Evolutionary conservation across 345 rosid genomes (phyloP).

Genomic region (Raphanus sativus): DNA sequence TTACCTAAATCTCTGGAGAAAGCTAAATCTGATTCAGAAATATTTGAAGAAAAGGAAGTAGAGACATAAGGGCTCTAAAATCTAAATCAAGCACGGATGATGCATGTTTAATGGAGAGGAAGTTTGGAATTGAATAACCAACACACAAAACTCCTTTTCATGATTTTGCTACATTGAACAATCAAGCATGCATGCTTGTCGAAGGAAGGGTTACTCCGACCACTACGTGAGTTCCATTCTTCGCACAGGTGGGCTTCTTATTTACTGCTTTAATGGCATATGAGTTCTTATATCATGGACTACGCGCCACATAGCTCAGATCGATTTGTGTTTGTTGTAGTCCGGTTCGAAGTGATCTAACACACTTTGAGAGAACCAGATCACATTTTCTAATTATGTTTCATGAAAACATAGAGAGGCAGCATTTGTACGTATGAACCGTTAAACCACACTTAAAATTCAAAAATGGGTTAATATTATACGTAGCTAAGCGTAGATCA

Average conservation of each 20-base stretch:
- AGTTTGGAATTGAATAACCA: too few relatives aligned
- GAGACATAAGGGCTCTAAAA: background rate
- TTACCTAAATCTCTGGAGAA: background rate
- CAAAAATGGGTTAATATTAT: background rate
- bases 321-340: background rate
- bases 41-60: background rate
- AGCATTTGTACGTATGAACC: background rate
- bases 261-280: background rate
- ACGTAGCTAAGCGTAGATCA: background rate
- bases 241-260: too few relatives aligned
- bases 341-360: background rate
- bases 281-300: background rate
- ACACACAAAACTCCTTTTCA: too few relatives aligned
- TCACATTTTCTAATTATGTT: background rate
- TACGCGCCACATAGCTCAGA: background rate
- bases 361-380: background rate
- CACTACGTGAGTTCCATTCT: too few relatives aligned
- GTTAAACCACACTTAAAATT: background rate
- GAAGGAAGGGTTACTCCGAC: too few relatives aligned
- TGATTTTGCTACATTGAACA: background rate
- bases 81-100: background rate
- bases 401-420: background rate
- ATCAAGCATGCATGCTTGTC: background rate
- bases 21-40: background rate
- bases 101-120: too few relatives aligned